These are phyloP conservation scores for Alternaria incomplexa DNA, from an alignment of 2,329 filamentous ascomycete genomes.

Conservation along the genomic window DNA sequence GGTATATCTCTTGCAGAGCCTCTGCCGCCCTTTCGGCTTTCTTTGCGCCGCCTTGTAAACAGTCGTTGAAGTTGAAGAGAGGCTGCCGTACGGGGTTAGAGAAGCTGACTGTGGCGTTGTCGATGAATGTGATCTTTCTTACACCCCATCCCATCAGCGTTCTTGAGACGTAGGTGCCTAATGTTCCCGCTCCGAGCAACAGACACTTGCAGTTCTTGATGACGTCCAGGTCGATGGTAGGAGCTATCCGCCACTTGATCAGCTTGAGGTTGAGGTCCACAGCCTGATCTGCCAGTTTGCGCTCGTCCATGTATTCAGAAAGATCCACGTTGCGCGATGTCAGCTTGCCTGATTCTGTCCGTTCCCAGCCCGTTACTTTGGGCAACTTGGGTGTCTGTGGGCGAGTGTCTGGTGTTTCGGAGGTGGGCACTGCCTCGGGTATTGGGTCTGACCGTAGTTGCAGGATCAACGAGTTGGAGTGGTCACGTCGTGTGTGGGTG, in stretches of 20 bases:
- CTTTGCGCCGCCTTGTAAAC: slow-evolving; percentile 78
- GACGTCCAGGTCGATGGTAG: slow-evolving; percentile 81
- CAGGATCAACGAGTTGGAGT: slow-evolving; percentile 81
- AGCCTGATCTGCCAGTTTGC: slow-evolving; percentile 85
- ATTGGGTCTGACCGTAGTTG: slow-evolving; percentile 43
- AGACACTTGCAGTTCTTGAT: slow-evolving; percentile 92
- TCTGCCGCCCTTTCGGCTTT: slow-evolving; percentile 85
- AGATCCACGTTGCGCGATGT: slow-evolving; percentile 80
- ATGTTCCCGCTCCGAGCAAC: slow-evolving; percentile 86
- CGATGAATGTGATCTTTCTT: slow-evolving; percentile 91
- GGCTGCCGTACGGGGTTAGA: slow-evolving; percentile 97
- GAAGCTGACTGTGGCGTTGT: slow-evolving; percentile 91
- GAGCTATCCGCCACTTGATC: slow-evolving; percentile 98
- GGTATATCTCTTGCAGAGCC: slow-evolving; percentile 84
- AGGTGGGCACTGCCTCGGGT: slow-evolving; percentile 9
- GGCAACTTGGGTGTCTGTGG: slow-evolving; percentile 65
- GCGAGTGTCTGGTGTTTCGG: slow-evolving; percentile 22
- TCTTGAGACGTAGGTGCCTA: slow-evolving; percentile 91
- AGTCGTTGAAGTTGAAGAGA: slow-evolving; percentile 89
- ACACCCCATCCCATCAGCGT: slow-evolving; percentile 96
- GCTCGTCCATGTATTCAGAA: slow-evolving; percentile 91
- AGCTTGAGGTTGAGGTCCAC: slow-evolving; percentile 96
- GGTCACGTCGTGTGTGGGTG: slow-evolving; percentile 75
- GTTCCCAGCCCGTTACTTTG: slow-evolving; percentile 95
- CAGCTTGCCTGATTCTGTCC: slow-evolving; percentile 78